Conservation (phyloP, 2,329 filamentous ascomycete genomes). For the Arthrinium puccinioides region DNA sequence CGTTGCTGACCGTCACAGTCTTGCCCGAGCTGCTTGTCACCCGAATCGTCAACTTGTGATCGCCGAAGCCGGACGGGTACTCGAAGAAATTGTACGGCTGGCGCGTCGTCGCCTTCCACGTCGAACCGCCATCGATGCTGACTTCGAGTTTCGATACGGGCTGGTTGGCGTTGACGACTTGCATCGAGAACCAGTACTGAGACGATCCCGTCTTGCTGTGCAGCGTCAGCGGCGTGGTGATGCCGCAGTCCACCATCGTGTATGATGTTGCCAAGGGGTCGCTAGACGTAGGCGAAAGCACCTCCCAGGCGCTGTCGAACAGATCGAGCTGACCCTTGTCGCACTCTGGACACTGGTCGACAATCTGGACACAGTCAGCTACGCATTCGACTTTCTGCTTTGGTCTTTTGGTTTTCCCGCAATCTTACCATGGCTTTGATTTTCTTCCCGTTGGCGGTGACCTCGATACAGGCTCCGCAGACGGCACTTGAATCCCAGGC, state of each 20-base stretch:
- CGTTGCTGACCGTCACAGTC: conserved; percentile 41
- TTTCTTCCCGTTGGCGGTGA: conserved; percentile 48
- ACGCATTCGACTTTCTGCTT: background rate
- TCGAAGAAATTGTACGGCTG: conserved; percentile 56
- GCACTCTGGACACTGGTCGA: conserved; percentile 38
- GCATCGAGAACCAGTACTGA: conserved; percentile 43
- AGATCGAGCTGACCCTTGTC: conserved; percentile 33
- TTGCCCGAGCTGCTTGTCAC: conserved; percentile 47
- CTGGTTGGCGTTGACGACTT: conserved; percentile 57
- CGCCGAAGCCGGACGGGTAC: conserved; percentile 48
- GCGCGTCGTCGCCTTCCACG: conserved; percentile 50
- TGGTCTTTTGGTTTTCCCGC: background rate
- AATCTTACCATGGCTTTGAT: conserved; percentile 60
- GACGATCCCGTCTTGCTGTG: conserved; percentile 38
- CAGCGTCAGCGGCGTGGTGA: conserved; percentile 31
- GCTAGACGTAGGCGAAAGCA: conserved; percentile 25
- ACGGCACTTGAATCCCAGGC: conserved; percentile 48
- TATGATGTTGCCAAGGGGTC: conserved; percentile 34
- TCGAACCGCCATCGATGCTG: conserved; percentile 49
- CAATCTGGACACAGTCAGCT: conserved; percentile 22
- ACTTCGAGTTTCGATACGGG: conserved; percentile 51
- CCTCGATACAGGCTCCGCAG: conserved; percentile 55
- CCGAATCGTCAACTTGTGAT: conserved; percentile 43
- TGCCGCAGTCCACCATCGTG: conserved; percentile 30
- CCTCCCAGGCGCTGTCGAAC: conserved; percentile 33